A percentile compares a stretch with the other conserved stretches of the same genome.
Conservation (phyloP, 2,329 filamentous ascomycete genomes). For the Aspergillus pseudonomiae region DNA sequence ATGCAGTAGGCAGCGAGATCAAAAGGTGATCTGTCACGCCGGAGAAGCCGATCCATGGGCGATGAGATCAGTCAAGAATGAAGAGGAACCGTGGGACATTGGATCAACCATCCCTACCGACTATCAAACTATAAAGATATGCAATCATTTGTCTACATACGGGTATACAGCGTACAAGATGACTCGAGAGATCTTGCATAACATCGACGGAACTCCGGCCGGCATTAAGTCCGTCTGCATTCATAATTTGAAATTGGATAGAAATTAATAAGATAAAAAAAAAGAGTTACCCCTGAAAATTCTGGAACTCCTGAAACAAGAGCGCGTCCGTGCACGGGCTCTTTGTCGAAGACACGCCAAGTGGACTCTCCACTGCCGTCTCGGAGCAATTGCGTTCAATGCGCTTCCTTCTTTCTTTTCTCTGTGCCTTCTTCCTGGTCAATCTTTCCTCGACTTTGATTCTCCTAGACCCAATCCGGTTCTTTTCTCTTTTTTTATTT, state of each 20-base stretch:
- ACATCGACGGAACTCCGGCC: neutral
- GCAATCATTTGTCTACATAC: no score
- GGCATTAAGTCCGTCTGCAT: neutral
- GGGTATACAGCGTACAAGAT: no score
- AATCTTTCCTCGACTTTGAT: neutral
- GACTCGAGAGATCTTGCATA: neutral
- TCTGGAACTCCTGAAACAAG: neutral
- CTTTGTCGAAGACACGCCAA: neutral
- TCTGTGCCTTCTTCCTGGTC: neutral
- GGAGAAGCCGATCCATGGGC: neutral
- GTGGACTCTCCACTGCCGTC: neutral
- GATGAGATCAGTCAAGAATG: neutral
- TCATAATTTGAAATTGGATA: neutral
- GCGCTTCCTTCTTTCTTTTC: neutral
- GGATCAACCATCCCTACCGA: neutral
- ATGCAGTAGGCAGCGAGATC: neutral
- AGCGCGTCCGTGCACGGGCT: neutral
- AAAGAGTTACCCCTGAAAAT: neutral
- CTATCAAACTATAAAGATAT: no score
- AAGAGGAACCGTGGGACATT: no score
- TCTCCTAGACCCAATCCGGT: neutral
- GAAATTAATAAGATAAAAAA: neutral
- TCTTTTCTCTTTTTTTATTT: neutral
- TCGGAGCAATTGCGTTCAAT: neutral
- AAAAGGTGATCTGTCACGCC: neutral